Percentiles rank a stretch among this genome's conserved stretches.
Conservation (phyloP, 148 eudicot genomes). For the Camellia granthamiana region DNA sequence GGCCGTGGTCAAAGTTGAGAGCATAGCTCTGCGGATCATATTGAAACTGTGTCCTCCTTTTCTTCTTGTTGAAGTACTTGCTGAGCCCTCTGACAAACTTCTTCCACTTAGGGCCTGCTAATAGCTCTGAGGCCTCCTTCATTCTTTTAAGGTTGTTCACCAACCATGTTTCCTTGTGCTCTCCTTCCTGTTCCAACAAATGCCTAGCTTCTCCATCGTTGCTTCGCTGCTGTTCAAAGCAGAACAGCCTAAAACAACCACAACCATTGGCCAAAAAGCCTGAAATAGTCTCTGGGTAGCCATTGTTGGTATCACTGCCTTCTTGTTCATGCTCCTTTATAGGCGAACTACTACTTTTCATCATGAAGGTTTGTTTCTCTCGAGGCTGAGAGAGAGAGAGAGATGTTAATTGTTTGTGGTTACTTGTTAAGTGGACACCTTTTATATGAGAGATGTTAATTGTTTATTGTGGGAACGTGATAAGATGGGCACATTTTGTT, state of each 20-base stretch:
- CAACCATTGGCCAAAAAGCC: slow-evolving; percentile 4
- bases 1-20: slow-evolving; percentile 59
- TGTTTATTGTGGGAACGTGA: too few species aligned
- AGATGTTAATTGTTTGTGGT: too few species aligned
- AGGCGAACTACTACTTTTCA: not conserved
- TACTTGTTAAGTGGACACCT: too few species aligned
- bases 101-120: slow-evolving; percentile 89
- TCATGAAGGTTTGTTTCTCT: slow-evolving; percentile 6
- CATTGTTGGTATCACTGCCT: not conserved
- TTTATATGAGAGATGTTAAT: too few species aligned
- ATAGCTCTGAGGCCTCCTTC: slow-evolving; percentile 50
- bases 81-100: slow-evolving; percentile 57
- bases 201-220: not conserved
- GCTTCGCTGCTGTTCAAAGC: slow-evolving; percentile 11
- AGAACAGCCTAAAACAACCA: slow-evolving; percentile 38
- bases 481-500: too few species aligned
- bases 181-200: too few species aligned
- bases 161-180: slow-evolving; percentile 35
- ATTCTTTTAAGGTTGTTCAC: slow-evolving; percentile 32
- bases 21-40: slow-evolving; percentile 67
- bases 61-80: slow-evolving; percentile 34
- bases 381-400: not conserved
- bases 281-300: slow-evolving; percentile 18
- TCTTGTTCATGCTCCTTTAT: slow-evolving; percentile 9
- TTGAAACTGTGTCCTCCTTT: slow-evolving; percentile 35